Base-by-base conservation (phyloP, 306 rosid species). In the Delonix regia region DNA sequence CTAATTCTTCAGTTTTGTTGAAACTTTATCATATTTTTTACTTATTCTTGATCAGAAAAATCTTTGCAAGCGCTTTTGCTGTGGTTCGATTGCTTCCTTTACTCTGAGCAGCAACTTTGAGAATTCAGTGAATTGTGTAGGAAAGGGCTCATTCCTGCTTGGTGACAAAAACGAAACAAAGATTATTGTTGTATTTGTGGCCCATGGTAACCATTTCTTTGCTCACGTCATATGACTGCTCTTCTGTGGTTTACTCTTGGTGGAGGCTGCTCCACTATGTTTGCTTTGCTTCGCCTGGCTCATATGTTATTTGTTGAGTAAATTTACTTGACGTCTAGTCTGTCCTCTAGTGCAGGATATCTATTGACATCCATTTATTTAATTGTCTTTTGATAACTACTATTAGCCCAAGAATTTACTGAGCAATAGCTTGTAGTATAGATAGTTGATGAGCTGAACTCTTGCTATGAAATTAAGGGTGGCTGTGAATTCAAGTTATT, bases 141-240 rank as follows among this genome's bases (percentile, higher is more conserved):
- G 34, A 66, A 83, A 75, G 84, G 65, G 74, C 66, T 44, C 44
- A 51, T 66, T 81, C 67, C 53, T 47, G 67, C 68, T 63, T 42
- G 73, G 86, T 52, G 83, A 65, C 84, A 44, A 60, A 82, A 78
- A 78, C 75, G 71, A 55, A 83, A 73, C 45, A 67, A 48, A 57
- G 84, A 70, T 45, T 70, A 49, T 69, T 19, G 77, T 60, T 67
- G 39, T 24, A 55, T 73, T 80, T 72, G 64, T 60, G 75, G 75
- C 78, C 51, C 41, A 90, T 90, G 97, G 97, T 90, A 90, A 85
- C 77, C 53, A 36, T 70, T 64, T 69, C 71, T 59, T 39, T 55
- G 34, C 76, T 62, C 57, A 12, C 24, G 45, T 34, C 41, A 24
- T 63, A 42, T 34, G 9, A 42, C 42, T 41, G 3, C n/a, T 30